phyloP scores from a whole-genome alignment of 208 protist species.

The Phytomonas sp. region DNA sequence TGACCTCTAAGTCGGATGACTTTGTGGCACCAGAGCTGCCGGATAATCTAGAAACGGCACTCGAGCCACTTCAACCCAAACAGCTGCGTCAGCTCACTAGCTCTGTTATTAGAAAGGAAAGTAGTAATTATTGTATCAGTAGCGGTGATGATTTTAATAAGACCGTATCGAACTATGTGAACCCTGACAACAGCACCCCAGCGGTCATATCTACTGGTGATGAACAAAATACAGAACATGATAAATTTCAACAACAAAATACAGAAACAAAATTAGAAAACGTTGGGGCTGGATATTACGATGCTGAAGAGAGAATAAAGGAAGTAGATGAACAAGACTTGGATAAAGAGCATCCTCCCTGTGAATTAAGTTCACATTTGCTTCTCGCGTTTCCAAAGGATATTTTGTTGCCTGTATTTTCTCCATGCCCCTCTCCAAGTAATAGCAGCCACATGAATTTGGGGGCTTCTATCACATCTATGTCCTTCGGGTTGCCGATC shows the following conservation, averaged over 20 bases:
- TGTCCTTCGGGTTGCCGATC: slow-evolving; percentile 10
- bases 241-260: neutral
- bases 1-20: slow-evolving; percentile 1
- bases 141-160: slow-evolving; percentile 4
- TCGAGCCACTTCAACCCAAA: slow-evolving; percentile 34
- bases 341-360: neutral
- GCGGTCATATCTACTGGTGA: neutral
- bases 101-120: slow-evolving; percentile 28
- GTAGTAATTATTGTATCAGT: slow-evolving; percentile 11
- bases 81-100: slow-evolving; percentile 38
- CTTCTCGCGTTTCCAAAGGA: slow-evolving; percentile 12
- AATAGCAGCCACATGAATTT: neutral
- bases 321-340: neutral
- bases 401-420: slow-evolving; percentile 1
- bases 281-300: neutral
- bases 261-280: neutral
- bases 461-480: neutral
- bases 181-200: neutral
- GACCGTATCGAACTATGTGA: neutral
- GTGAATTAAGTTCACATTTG: neutral
- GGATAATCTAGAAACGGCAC: slow-evolving; percentile 23
- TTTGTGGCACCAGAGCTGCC: slow-evolving; percentile 25
- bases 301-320: neutral
- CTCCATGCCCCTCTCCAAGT: neutral
- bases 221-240: neutral